Evolutionary conservation across 2,329 filamentous ascomycete species (phyloP), one percentile per base, ranked within the genome.

Genomic region (Trichoderma oligosporum): DNA sequence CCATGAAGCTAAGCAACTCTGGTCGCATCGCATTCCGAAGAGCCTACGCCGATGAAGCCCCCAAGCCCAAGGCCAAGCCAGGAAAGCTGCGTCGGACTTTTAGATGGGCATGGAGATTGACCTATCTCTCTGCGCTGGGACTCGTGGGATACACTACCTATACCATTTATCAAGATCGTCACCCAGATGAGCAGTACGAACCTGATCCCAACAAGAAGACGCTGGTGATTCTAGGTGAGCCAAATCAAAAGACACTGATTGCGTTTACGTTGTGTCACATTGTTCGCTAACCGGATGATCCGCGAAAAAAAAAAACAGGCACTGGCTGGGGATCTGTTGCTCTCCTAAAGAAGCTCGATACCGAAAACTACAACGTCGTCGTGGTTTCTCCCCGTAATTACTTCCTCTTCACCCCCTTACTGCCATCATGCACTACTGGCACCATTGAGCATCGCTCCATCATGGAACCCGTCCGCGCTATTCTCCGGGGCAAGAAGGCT

Each of bases 381-480:
- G 91, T 99, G 73, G 90, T 99, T 73, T 97, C 94, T 48, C 94
- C 94, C 55, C 90, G 94, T 72, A 99, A 99, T 79, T 99, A 96
- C 84, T 99, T 99, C 86, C 87, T 99, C 66, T 99, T 99, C 82
- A 99, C 94, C 27, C 94, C 94, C 60, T 85, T 99, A 59, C 84
- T 99, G 61, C 94, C 94, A 63, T 97, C 93, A 71, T 99, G 94
- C 78, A 97, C 94, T 52, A 97, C 93, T 64, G 94, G 94, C 68
- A 88, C 91, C 67, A 94, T 99, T 74, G 94, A 99, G 82, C 94
- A 97, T 80, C 91, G 94, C 73, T 97, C 92, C 70, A 99, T 99
- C 76, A 99, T 99, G 94, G 94, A 99, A 79, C 94, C 94, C 57
- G 88, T 99, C 68, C 91, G 94, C 71, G 91, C 94, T 73, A 96